phyloP scores from a whole-genome alignment of 1,284 basidiomycete species.

The Ceratobasidium sp. region DNA sequence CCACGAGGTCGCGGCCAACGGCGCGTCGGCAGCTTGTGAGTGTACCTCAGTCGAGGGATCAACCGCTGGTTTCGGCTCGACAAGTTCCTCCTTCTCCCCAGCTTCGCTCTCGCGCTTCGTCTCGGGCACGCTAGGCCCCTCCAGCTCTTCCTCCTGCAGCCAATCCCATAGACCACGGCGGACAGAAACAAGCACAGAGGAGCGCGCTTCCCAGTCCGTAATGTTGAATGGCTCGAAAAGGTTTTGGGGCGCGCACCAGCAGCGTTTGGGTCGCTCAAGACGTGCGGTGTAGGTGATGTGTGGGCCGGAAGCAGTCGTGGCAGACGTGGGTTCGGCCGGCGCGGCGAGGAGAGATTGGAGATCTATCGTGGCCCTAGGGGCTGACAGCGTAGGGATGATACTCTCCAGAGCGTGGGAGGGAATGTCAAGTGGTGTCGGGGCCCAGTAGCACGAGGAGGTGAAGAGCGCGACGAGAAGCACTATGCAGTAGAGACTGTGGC shows the following conservation, averaged over 20 bases:
- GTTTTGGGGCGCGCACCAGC: slow-evolving; percentile 72
- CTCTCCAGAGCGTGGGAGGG: slow-evolving; percentile 33
- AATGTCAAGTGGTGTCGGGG: slow-evolving; percentile 65
- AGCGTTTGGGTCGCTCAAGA: slow-evolving; percentile 57
- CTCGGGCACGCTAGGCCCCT: not conserved
- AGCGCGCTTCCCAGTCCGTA: slow-evolving; percentile 69
- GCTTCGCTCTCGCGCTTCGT: too few species aligned
- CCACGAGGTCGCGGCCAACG: slow-evolving; percentile 1
- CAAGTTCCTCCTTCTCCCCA: too few species aligned
- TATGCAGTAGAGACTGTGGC: slow-evolving; percentile 79
- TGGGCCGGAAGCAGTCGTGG: slow-evolving; percentile 50
- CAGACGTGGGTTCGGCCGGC: slow-evolving; percentile 54
- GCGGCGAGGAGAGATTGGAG: slow-evolving; percentile 75
- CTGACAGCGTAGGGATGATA: slow-evolving; percentile 62
- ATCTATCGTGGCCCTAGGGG: slow-evolving; percentile 67
- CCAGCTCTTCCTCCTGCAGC: slow-evolving; percentile 19
- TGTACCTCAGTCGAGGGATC: not conserved
- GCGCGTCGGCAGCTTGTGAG: not conserved
- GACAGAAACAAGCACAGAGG: slow-evolving; percentile 49
- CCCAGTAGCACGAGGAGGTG: slow-evolving; percentile 86
- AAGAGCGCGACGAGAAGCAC: slow-evolving; percentile 79
- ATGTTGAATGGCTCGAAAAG: slow-evolving; percentile 79
- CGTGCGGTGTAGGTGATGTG: slow-evolving; percentile 23
- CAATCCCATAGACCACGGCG: slow-evolving; percentile 46
- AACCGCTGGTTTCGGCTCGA: not conserved